Evolutionary conservation across 2,329 filamentous ascomycete species (phyloP).

Genomic region (Fusarium camptoceras): DNA sequence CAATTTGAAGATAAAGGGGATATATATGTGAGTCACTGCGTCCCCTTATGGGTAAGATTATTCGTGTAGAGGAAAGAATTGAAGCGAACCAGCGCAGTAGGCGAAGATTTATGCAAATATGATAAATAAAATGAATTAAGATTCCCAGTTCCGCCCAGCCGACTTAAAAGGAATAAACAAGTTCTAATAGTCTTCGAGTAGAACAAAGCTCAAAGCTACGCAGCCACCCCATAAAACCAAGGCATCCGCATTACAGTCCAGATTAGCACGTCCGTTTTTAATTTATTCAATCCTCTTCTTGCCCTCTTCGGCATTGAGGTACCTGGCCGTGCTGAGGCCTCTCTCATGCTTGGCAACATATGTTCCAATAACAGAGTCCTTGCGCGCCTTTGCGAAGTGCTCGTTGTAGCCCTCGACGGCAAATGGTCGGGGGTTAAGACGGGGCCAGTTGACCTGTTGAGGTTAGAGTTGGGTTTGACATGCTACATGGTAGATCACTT

Average conservation of each 20-base stretch:
- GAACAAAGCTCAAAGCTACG: slow-evolving; percentile 17
- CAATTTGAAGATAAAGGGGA: neutral
- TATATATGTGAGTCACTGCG: neutral
- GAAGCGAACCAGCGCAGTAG: neutral
- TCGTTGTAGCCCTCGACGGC: slow-evolving; percentile 91
- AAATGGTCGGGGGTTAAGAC: slow-evolving; percentile 88
- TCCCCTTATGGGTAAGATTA: neutral
- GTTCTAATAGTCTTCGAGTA: slow-evolving; percentile 14
- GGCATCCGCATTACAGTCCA: slow-evolving; percentile 24
- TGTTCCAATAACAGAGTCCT: slow-evolving; percentile 83
- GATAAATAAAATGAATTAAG: slow-evolving; percentile 35
- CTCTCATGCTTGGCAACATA: slow-evolving; percentile 79
- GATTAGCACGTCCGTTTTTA: slow-evolving; percentile 8
- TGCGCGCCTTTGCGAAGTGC: slow-evolving; percentile 82
- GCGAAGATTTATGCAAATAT: slow-evolving; percentile 6
- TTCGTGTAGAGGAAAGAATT: neutral
- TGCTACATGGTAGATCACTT: slow-evolving; percentile 59
- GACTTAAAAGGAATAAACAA: slow-evolving; percentile 11
- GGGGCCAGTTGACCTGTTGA: slow-evolving; percentile 93
- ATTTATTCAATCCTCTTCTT: slow-evolving; percentile 95
- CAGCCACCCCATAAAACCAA: slow-evolving; percentile 13
- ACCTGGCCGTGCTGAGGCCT: slow-evolving; percentile 83
- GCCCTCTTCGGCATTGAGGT: slow-evolving; percentile 91
- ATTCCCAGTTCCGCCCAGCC: slow-evolving; percentile 6
- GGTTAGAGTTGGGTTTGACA: slow-evolving; percentile 21